A percentile compares a stretch with the other conserved stretches of the same genome.
phyloP scores from a whole-genome alignment of 2,329 filamentous ascomycete genomes.

The Calcarisporium arbuscula region DNA sequence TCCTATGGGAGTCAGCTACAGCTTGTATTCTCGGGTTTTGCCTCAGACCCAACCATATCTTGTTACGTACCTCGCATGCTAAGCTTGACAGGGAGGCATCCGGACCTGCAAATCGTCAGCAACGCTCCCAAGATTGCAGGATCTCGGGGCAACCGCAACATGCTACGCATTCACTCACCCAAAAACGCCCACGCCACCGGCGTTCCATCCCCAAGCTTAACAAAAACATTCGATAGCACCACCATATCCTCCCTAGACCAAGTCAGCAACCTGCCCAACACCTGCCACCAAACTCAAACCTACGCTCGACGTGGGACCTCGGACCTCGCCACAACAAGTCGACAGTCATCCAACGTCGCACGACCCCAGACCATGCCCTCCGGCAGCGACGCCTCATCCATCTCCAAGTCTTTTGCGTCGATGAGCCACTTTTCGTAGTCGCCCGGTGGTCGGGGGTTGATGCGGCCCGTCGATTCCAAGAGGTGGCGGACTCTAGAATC shows the following conservation, averaged over 20 bases:
- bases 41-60: too few species aligned
- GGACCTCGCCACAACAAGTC: slow-evolving; percentile 47
- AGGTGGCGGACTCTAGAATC: slow-evolving; percentile 22
- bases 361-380: slow-evolving; percentile 49
- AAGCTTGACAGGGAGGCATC: slow-evolving; percentile 57
- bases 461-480: slow-evolving; percentile 17
- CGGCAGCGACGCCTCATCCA: slow-evolving; percentile 25
- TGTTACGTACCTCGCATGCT: slow-evolving; percentile 46
- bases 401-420: slow-evolving; percentile 36
- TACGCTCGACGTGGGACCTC: slow-evolving; percentile 49
- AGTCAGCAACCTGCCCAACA: slow-evolving; percentile 2
- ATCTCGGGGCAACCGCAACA: not conserved
- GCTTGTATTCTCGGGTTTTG: too few species aligned
- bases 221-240: slow-evolving; percentile 38
- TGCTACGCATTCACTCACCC: slow-evolving; percentile 21
- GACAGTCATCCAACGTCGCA: slow-evolving; percentile 46
- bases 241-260: slow-evolving; percentile 32
- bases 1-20: slow-evolving; percentile 23
- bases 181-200: slow-evolving; percentile 61
- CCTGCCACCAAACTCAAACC: slow-evolving; percentile 15
- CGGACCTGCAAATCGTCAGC: slow-evolving; percentile 31
- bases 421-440: slow-evolving; percentile 55
- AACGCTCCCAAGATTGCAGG: too few species aligned
- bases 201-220: slow-evolving; percentile 38
- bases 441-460: slow-evolving; percentile 20